Percentiles rank a stretch among this genome's conserved stretches.
Evolutionary conservation across 2,329 filamentous ascomycete species (phyloP).

Genomic region (Aspergillus unguis): DNA sequence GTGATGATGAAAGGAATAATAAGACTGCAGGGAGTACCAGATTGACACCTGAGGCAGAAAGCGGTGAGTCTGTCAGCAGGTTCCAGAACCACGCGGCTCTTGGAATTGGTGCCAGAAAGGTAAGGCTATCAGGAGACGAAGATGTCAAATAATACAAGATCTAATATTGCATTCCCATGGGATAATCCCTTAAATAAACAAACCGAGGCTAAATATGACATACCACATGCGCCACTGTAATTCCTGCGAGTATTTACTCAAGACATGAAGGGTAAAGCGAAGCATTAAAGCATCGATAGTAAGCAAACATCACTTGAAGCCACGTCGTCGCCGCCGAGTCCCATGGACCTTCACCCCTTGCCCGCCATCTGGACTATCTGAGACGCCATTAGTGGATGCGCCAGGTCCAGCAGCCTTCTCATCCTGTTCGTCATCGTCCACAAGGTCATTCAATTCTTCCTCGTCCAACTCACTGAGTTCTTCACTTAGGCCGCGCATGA

Average conservation of each 20-base stretch:
- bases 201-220: background rate
- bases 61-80: constrained; percentile 11
- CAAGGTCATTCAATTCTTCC: constrained; percentile 73
- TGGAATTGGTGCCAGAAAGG: constrained; percentile 1
- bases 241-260: constrained; percentile 2
- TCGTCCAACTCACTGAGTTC: constrained; percentile 90
- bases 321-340: constrained; percentile 31
- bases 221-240: background rate
- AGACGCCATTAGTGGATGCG: constrained; percentile 4
- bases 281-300: constrained; percentile 4
- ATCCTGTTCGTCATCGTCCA: constrained; percentile 53
- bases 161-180: constrained; percentile 4
- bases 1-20: constrained; percentile 23
- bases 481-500: constrained; percentile 72
- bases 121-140: constrained; percentile 9
- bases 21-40: constrained; percentile 13
- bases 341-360: constrained; percentile 27
- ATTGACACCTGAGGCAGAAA: constrained; percentile 9
- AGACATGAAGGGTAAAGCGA: background rate
- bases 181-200: background rate
- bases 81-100: constrained; percentile 17
- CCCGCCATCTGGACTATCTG: constrained; percentile 5
- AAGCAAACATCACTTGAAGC: constrained; percentile 25
- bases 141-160: background rate
- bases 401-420: constrained; percentile 14